Evolutionary conservation across 345 rosid species (phyloP), one percentile per base, ranked within the genome.

Genomic region (Heritiera fomes): DNA sequence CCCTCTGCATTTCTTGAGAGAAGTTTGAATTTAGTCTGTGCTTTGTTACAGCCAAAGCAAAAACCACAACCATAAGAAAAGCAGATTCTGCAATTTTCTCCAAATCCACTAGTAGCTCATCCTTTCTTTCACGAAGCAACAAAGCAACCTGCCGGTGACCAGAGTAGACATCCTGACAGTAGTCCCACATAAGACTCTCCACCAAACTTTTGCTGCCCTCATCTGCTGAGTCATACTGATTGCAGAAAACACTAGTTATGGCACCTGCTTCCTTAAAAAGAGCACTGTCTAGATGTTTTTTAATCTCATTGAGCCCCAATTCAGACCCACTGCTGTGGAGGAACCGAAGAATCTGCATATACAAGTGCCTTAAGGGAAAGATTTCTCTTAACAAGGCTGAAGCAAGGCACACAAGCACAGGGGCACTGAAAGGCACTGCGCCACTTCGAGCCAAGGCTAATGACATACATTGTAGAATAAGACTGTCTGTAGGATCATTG

Each of bases 61-160:
- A 96, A 80, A 94, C 86, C 1, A 86, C 98, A 73, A 92, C 90
- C 99, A 94, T 91, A 75, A 94, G 95, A 82, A 94, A 96, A 75
- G 95, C 91, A 82, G 97, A 92, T 82, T 92, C 98, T 1, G 97
- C 93, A 81, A 94, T 87, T 85, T 91, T 92, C 87, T 94, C 98
- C 78, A 92, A 80, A 82, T 87, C 85, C 32, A 79, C 85, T 55
- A 92, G 95, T 30, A 91, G 79, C 55, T 71, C 85, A 75, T 87
- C 89, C 23, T 90, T 88, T 71, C 83, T 73, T 66, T 90, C 93
- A 60, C 78, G 85, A 80, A 96, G 94, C 79, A 90, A 72, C 76
- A 90, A 80, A 82, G 94, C 91, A 32, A 86, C 86, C 75, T 81
- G 87, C 45, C 93, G 86, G 82, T 94, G 99, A 59, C 90, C 89